These are phyloP conservation scores for Panicum hallii DNA, from an alignment of 202 grass and related monocot genomes.

Conservation along the genomic window DNA sequence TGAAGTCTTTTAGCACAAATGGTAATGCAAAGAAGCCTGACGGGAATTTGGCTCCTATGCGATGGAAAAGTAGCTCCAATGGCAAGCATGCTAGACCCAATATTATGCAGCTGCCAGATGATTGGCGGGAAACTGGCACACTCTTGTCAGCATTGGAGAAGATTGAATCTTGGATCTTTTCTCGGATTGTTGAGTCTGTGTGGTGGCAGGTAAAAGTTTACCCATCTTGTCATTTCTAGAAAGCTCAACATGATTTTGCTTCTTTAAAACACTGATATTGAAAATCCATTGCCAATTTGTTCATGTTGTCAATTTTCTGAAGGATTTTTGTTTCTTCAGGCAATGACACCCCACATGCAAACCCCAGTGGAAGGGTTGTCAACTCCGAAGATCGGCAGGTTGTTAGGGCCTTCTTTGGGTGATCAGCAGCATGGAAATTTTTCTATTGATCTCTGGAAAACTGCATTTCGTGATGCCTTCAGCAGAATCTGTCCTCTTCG, in stretches of 20 bases:
- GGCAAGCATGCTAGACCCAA: conserved; percentile 46
- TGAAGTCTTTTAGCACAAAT: conserved; percentile 44
- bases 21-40: conserved; percentile 50
- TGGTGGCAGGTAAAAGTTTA: conserved; percentile 89
- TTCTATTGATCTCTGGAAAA: conserved; percentile 79
- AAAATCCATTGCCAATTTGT: conserved; percentile 12
- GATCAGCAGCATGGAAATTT: conserved; percentile 72
- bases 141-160: conserved; percentile 70
- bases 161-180: conserved; percentile 94
- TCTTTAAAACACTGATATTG: conserved; percentile 20
- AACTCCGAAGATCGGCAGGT: conserved; percentile 49
- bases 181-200: conserved; percentile 79
- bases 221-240: conserved; percentile 4
- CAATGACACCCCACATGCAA: conserved; percentile 88
- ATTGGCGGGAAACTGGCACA: conserved; percentile 74
- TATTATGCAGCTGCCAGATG: conserved; percentile 53
- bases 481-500: conserved; percentile 82
- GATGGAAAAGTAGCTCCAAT: conserved; percentile 51
- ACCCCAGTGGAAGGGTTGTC: conserved; percentile 50
- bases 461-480: conserved; percentile 76
- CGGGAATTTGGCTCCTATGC: conserved; percentile 28
- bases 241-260: conserved; percentile 19
- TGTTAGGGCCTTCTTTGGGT: conserved; percentile 50
- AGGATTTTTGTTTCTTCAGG: conserved; percentile 55
- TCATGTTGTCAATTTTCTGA: conserved; percentile 35